Base-by-base conservation (phyloP, 139 green algal genomes). In the Edaphochlamys debaryana region DNA sequence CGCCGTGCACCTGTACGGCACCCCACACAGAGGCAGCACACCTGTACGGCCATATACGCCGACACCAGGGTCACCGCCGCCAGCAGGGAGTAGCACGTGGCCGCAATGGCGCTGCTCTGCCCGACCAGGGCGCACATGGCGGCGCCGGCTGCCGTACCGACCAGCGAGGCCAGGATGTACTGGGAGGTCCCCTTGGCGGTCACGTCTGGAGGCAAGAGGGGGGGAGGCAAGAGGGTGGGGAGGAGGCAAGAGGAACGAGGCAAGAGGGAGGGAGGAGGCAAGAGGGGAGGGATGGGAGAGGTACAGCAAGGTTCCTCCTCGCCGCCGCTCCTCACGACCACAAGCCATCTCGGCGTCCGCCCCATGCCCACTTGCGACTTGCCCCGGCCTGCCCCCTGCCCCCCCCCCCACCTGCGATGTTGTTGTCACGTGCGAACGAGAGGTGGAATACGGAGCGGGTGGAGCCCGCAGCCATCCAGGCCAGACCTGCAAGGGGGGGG, bases 371-470 rank as follows among this genome's bases (percentile, higher is more conserved):
- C 38, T 54, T 13, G 45, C 45, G 11, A 13, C 45, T 13, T 62
- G 52, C 52, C 52, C 17, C 19, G 52, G 17, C 52, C 17, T 22
- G 9, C 52, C 52, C 52, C 37, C 67, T 34, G 20, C 38, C 69
- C 1, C 19, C 41, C 40, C 27, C 37, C 20, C 41, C 19, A 56
- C 19, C 79, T 22, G n/a, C 42, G 29, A 96, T 94, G 90, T 96
- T 96, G 79, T 91, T 91, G 82, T 93, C 90, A 0, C 85, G 62
- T 8, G 90, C 91, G 68, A 94, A 95, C 22, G 82, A 87, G 2
- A 95, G 87, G 90, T 96, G 94, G 87, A 96, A 96, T 20, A 93
- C 91, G 25, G 79, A 88, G 68, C 93, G 87, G 0, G 91, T 94
- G 68, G 72, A 86, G 67, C 93, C 91, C 0, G 85, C 88, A 0